phyloP scores from a whole-genome alignment of 331 rosid species.

The Malus hybrid region DNA sequence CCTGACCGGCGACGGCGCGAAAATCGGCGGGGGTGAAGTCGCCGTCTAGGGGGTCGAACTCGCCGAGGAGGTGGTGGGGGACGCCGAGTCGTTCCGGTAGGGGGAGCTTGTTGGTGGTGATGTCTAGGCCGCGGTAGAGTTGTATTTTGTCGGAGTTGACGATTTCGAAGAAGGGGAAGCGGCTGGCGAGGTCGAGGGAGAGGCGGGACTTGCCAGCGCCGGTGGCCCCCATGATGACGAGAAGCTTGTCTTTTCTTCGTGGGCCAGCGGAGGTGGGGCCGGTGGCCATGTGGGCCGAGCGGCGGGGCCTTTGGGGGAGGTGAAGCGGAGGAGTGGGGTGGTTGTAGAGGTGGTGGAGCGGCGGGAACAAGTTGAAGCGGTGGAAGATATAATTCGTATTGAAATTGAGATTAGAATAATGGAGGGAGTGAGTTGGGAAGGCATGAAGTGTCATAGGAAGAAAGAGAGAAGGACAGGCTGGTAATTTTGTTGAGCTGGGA shows the following conservation, averaged over 20 bases:
- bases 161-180: constrained; percentile 39
- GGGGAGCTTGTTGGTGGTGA: constrained; percentile 81
- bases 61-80: constrained; percentile 72
- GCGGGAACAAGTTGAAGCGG: neutral
- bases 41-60: constrained; percentile 25
- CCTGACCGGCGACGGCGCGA: constrained; percentile 32
- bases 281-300: constrained; percentile 39
- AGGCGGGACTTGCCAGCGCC: constrained; percentile 84
- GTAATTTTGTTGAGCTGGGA: constrained; percentile 8
- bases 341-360: neutral
- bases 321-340: neutral
- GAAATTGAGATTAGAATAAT: neutral
- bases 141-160: constrained; percentile 88
- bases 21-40: constrained; percentile 55
- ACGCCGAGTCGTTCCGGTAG: constrained; percentile 42
- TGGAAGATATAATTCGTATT: neutral
- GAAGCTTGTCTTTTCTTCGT: constrained; percentile 42
- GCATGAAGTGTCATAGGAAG: constrained; percentile 25
- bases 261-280: neutral
- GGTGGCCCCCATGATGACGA: constrained; percentile 80
- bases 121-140: constrained; percentile 66
- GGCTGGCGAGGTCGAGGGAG: constrained; percentile 67
- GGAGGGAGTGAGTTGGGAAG: constrained; percentile 11
- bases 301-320: neutral
- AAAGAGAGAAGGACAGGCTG: neutral